Evolutionary conservation across 768 basidiomycete genomes (phyloP), one percentile per base, ranked within the genome.

Genomic region (Termitomyces sp.): DNA sequence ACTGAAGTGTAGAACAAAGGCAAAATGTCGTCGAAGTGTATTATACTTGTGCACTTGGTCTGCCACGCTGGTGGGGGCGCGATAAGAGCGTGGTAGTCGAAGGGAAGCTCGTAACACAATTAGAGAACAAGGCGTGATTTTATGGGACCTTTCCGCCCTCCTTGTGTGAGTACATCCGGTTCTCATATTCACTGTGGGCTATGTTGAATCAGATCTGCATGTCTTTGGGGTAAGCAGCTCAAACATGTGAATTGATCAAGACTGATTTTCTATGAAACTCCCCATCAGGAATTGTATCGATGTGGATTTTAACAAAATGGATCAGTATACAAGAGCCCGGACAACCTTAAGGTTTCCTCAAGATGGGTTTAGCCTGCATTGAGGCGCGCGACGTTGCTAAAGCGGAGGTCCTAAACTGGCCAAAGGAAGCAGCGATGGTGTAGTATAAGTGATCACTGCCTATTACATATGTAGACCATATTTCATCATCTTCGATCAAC

Each of bases 61-160:
- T n/a, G n/a, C n/a, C n/a, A n/a, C n/a, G n/a, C n/a, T n/a, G n/a
- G n/a, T n/a, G n/a, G n/a, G n/a, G n/a, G n/a, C n/a, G n/a, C n/a
- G n/a, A n/a, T n/a, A n/a, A n/a, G n/a, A n/a, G n/a, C n/a, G n/a
- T n/a, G n/a, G n/a, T n/a, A n/a, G n/a, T n/a, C n/a, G n/a, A n/a
- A n/a, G n/a, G n/a, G n/a, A n/a, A n/a, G n/a, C n/a, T n/a, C n/a
- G n/a, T n/a, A n/a, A n/a, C n/a, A n/a, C n/a, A n/a, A n/a, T n/a
- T n/a, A 16, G 57, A 69, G 52, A 60, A 81, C 55, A 73, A 78
- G 47, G 49, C 69, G 65, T 76, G 21, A 69, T 69, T 21, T 65
- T 63, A 6, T 85, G 79, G 79, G 86, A 86, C 55, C 59, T 87
- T 17, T 72, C 75, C 0, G 75, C 61, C 85, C 85, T 7, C 79